These are phyloP conservation scores for Mimosa bimucronata DNA, from an alignment of 306 rosid species.

Conservation along the genomic window DNA sequence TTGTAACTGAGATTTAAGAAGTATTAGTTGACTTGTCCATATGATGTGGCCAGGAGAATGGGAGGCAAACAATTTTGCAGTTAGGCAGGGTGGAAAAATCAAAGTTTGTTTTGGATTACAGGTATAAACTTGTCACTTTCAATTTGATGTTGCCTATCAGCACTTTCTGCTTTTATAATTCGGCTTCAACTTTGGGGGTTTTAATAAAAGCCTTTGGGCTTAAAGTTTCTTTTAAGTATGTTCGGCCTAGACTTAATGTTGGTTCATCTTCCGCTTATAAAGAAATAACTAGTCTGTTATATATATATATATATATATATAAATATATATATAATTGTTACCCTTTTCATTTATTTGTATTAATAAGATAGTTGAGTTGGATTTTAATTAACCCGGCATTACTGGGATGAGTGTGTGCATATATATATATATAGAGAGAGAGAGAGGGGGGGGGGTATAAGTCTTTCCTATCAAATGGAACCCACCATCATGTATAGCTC, in stretches of 20 bases:
- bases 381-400: no score
- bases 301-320: no score
- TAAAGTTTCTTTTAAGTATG: background rate
- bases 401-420: no score
- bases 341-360: background rate
- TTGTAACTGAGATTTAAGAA: background rate
- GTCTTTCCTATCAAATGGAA: background rate
- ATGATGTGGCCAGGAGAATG: conserved; percentile 60
- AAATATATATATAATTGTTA: background rate
- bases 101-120: conserved; percentile 88
- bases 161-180: background rate
- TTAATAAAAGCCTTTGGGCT: background rate
- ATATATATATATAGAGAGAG: no score
- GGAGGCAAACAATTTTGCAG: conserved; percentile 78
- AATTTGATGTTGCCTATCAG: background rate
- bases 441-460: no score
- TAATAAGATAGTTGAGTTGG: background rate
- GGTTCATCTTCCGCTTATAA: background rate
- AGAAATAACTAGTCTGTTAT: background rate
- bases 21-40: conserved; percentile 28
- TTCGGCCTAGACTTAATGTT: background rate
- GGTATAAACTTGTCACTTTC: conserved; percentile 44
- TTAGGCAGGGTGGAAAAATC: conserved; percentile 83
- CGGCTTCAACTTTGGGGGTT: background rate
- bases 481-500: background rate